Evolutionary conservation across 108 stramenopile species (phyloP).

Genomic region (Nitzschia palea): DNA sequence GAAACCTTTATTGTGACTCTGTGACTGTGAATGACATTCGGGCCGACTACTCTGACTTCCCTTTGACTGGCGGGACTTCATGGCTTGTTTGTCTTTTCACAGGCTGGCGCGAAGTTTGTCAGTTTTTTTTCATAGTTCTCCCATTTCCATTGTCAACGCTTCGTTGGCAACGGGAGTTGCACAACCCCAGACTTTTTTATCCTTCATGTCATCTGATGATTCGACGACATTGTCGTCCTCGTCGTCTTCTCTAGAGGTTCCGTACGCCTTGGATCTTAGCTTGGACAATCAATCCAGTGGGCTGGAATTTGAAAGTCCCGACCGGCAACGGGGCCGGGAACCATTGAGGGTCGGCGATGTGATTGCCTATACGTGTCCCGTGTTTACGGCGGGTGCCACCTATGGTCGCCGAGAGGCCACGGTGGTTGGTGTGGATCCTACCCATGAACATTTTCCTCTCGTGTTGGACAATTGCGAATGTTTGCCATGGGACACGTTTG

Average conservation of each 20-base stretch:
- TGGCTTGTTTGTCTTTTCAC: too few relatives aligned
- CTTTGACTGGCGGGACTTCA: too few relatives aligned
- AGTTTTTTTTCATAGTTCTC: too few relatives aligned
- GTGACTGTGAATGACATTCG: too few relatives aligned
- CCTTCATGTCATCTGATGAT: too few relatives aligned
- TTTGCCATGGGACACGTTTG: constrained; percentile 41
- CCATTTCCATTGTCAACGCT: too few relatives aligned
- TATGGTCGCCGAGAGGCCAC: constrained; percentile 49
- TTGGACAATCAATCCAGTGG: background rate
- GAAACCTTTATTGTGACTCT: too few relatives aligned
- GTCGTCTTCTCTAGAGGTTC: constrained; percentile 20
- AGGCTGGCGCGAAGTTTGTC: too few relatives aligned
- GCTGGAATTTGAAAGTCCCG: constrained; percentile 2
- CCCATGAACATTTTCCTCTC: constrained; percentile 20
- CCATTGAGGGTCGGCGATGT: constrained; percentile 73
- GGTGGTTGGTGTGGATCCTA: constrained; percentile 51
- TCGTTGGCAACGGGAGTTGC: too few relatives aligned
- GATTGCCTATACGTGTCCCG: constrained; percentile 58
- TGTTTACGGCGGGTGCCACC: constrained; percentile 56
- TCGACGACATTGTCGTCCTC: background rate
- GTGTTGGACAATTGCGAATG: constrained; percentile 54
- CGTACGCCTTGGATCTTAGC: constrained; percentile 20
- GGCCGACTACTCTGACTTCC: too few relatives aligned
- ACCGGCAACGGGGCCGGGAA: constrained; percentile 21
- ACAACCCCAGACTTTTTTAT: too few relatives aligned